A percentile compares a stretch with the other conserved stretches of the same genome.
phyloP scores from a whole-genome alignment of 352 stramenopile species.

The Phytophthora parvispora region DNA sequence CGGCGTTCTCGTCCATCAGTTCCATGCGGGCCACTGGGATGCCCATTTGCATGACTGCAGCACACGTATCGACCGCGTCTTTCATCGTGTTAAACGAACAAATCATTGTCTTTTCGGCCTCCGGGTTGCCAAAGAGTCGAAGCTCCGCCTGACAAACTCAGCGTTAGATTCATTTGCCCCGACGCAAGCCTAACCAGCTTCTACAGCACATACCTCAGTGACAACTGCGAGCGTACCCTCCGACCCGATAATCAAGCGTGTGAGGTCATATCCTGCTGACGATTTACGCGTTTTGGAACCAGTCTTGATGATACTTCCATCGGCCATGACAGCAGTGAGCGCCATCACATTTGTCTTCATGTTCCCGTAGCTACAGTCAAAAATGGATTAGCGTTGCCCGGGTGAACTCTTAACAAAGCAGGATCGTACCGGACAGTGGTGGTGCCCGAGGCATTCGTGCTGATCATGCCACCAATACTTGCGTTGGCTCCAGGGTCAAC shows the following conservation, averaged over 20 bases:
- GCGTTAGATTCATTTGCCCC: neutral
- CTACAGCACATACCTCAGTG: constrained; percentile 75
- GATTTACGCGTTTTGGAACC: constrained; percentile 95
- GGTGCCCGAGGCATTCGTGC: constrained; percentile 89
- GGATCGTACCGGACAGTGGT: constrained; percentile 58
- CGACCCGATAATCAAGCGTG: constrained; percentile 94
- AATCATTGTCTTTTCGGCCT: constrained; percentile 91
- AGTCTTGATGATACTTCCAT: constrained; percentile 88
- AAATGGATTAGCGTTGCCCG: neutral
- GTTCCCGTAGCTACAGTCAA: constrained; percentile 87
- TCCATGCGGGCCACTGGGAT: constrained; percentile 89
- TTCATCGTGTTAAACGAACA: constrained; percentile 94
- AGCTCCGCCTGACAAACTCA: constrained; percentile 77
- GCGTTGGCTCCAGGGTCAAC: constrained; percentile 98
- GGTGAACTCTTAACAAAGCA: neutral
- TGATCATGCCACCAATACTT: constrained; percentile 95
- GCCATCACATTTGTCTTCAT: constrained; percentile 97
- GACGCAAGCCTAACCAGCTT: neutral
- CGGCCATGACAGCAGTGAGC: constrained; percentile 94
- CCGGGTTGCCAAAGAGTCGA: constrained; percentile 93
- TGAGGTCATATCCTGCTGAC: constrained; percentile 97
- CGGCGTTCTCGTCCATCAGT: constrained; percentile 83
- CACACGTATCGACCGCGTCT: constrained; percentile 81
- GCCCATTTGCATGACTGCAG: constrained; percentile 87
- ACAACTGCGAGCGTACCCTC: constrained; percentile 97